Percentiles rank a stretch among this genome's conserved stretches.
phyloP scores from a whole-genome alignment of 2,329 filamentous ascomycete species.

The Fusarium guadeloupense region DNA sequence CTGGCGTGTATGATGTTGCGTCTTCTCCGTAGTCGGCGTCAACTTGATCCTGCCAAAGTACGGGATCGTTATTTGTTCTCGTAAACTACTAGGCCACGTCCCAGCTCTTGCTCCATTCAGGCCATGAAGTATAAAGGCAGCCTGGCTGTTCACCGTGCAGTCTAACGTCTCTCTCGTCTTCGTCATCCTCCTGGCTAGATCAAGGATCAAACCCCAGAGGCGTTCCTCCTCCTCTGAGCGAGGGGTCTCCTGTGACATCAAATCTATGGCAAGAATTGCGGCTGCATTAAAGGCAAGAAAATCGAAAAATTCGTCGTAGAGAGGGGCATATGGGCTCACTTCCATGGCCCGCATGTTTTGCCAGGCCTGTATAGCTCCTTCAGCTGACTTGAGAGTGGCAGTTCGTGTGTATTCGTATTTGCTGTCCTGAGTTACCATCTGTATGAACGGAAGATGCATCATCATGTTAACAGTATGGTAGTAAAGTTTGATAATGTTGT shows the following conservation, averaged over 20 bases:
- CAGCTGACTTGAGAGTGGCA: conserved; percentile 52
- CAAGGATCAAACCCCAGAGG: neutral
- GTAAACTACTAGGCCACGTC: neutral
- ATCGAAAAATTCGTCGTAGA: conserved; percentile 56
- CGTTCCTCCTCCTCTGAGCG: conserved; percentile 3
- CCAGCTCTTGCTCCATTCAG: conserved; percentile 13
- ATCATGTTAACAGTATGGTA: conserved; percentile 51
- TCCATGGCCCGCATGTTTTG: conserved; percentile 39
- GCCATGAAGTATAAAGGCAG: conserved; percentile 10
- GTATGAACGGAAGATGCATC: conserved; percentile 58
- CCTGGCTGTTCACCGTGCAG: conserved; percentile 4
- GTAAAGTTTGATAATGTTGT: conserved; percentile 50
- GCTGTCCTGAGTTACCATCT: conserved; percentile 49
- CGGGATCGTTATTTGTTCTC: conserved; percentile 18
- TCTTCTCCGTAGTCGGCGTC: neutral
- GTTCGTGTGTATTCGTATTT: conserved; percentile 51
- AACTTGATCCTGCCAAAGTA: conserved; percentile 27
- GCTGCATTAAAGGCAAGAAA: conserved; percentile 58
- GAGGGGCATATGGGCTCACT: neutral
- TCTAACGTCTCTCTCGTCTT: neutral
- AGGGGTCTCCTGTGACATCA: conserved; percentile 42
- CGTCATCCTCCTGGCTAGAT: neutral
- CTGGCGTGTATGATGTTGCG: neutral
- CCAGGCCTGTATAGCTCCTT: conserved; percentile 52
- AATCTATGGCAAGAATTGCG: conserved; percentile 54